Evolutionary conservation across 768 basidiomycete species (phyloP).

Genomic region (Tephrocybe sp.): DNA sequence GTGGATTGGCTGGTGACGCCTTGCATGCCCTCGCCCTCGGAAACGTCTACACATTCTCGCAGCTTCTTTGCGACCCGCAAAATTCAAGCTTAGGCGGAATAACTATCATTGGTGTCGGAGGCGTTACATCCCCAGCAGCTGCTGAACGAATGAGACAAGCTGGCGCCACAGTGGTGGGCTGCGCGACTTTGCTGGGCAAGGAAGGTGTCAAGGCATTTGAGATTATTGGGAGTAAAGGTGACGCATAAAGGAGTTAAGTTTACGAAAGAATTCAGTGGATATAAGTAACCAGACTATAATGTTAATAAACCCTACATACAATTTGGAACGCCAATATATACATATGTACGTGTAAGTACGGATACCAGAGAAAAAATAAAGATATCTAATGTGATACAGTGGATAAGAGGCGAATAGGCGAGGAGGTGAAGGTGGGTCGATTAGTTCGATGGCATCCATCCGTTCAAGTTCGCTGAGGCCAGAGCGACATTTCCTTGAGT

Average conservation of each 20-base stretch:
- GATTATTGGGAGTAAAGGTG: conserved; percentile 24
- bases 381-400: conserved; percentile 5
- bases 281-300: background rate
- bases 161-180: conserved; percentile 71
- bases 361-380: conserved; percentile 10
- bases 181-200: conserved; percentile 50
- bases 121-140: conserved; percentile 62
- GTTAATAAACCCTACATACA: background rate
- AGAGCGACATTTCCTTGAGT: background rate
- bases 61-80: conserved; percentile 41
- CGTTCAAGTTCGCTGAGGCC: conserved; percentile 8
- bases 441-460: conserved; percentile 14
- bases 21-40: conserved; percentile 78
- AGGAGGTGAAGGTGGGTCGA: background rate
- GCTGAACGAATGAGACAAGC: conserved; percentile 68
- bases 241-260: background rate
- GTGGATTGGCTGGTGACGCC: conserved; percentile 75
- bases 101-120: conserved; percentile 77
- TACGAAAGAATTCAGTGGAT: background rate
- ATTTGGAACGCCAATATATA: background rate
- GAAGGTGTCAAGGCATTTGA: conserved; percentile 55
- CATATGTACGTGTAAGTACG: conserved; percentile 1
- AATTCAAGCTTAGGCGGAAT: conserved; percentile 42
- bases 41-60: conserved; percentile 64
- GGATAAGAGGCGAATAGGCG: too few relatives aligned